Evolutionary conservation across 139 green algal genomes (phyloP).

Genomic region (Ettlia oleoabundans): DNA sequence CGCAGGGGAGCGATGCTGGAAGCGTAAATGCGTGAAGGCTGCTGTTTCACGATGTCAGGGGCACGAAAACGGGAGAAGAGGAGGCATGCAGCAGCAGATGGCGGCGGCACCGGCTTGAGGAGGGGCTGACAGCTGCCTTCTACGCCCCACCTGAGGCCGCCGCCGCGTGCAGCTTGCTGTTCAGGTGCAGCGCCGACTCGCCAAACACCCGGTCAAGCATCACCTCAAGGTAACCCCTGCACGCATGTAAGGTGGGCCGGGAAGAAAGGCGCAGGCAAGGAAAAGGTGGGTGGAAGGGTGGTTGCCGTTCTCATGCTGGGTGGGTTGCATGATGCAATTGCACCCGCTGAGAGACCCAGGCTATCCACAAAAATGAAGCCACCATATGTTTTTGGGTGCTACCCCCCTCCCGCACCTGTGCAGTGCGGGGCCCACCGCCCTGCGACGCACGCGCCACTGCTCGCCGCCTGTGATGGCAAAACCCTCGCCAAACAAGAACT

Average conservation of each 20-base stretch:
- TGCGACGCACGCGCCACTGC: constrained; percentile 79
- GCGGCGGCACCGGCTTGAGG: no score
- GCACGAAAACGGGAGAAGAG: no score
- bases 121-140: neutral
- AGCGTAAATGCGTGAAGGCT: no score
- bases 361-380: neutral
- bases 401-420: constrained; percentile 61
- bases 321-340: no score
- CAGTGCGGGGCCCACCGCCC: constrained; percentile 90
- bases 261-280: neutral
- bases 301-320: no score
- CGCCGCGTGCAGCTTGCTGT: constrained; percentile 75
- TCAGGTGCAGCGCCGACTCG: constrained; percentile 69
- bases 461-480: constrained; percentile 94
- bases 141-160: neutral
- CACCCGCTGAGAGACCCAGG: no score
- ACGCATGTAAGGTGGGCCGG: no score
- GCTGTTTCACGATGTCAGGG: no score
- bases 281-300: no score
- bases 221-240: constrained; percentile 81
- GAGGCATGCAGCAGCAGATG: neutral
- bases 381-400: neutral
- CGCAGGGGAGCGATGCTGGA: no score
- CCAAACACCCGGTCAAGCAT: constrained; percentile 95
- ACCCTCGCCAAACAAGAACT: constrained; percentile 97